Evolutionary conservation across 2,329 filamentous ascomycete species (phyloP).

Genomic region (Fusarium subtropicale): DNA sequence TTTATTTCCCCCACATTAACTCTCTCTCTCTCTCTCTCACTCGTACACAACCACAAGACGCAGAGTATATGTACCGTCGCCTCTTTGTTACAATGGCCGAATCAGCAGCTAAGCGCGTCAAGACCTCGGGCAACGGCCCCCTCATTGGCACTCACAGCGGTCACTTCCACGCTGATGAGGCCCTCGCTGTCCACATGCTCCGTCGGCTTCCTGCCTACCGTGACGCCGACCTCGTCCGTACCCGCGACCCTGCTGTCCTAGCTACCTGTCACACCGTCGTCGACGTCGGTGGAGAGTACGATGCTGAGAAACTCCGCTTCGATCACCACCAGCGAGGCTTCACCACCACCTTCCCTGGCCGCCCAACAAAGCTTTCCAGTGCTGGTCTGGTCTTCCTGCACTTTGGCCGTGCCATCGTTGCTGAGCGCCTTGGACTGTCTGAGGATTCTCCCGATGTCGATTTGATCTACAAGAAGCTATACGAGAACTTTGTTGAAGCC

Average conservation of each 20-base stretch:
- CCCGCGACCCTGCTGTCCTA: constrained; percentile 83
- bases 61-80: constrained; percentile 50
- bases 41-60: constrained; percentile 3
- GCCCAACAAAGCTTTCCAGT: constrained; percentile 88
- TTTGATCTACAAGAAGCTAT: constrained; percentile 87
- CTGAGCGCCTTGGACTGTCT: constrained; percentile 62
- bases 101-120: constrained; percentile 83
- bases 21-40: not conserved
- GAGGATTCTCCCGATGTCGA: constrained; percentile 75
- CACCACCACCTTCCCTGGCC: constrained; percentile 83
- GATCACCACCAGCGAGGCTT: constrained; percentile 99
- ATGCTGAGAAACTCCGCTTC: constrained; percentile 79
- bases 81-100: constrained; percentile 61
- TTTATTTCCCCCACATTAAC: constrained; percentile 8
- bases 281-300: constrained; percentile 96
- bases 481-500: constrained; percentile 93
- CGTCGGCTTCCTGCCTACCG: constrained; percentile 86
- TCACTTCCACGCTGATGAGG: constrained; percentile 99
- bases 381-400: constrained; percentile 96
- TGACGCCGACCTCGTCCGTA: constrained; percentile 80
- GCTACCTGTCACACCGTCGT: constrained; percentile 92
- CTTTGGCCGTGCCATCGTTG: constrained; percentile 88
- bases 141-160: constrained; percentile 96
- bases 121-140: constrained; percentile 70
- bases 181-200: constrained; percentile 95